Percentiles rank a stretch among this genome's conserved stretches.
These are phyloP conservation scores for Sequoiadendron giganteum DNA, from an alignment of 75 land plant species.

Conservation along the genomic window DNA sequence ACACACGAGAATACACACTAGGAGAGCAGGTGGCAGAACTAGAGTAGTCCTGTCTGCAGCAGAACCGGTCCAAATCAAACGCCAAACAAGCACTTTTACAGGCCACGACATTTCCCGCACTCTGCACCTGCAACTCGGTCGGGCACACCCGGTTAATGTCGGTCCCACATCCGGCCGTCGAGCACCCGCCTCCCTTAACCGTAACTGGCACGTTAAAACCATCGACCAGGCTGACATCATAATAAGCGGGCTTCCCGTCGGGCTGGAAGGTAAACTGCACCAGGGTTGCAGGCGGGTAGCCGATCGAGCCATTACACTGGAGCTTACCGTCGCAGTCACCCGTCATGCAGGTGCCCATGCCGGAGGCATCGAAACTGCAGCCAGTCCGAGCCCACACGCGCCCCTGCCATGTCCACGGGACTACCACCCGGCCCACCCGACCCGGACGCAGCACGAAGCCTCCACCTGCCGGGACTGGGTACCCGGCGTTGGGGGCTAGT, in stretches of 20 bases:
- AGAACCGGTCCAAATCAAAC: constrained; percentile 21
- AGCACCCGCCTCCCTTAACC: constrained; percentile 37
- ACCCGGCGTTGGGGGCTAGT: constrained; percentile 25
- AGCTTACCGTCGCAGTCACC: constrained; percentile 43
- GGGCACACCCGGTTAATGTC: constrained; percentile 40
- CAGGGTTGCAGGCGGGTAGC: constrained; percentile 37
- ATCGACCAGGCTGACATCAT: constrained; percentile 47
- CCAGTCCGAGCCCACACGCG: constrained; percentile 50
- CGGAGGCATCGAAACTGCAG: constrained; percentile 24
- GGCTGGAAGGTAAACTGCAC: constrained; percentile 34
- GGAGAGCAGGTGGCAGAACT: constrained; percentile 24
- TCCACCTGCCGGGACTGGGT: constrained; percentile 18
- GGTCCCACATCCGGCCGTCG: constrained; percentile 22
- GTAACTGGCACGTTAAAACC: constrained; percentile 42
- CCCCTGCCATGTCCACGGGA: constrained; percentile 30
- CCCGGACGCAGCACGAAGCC: constrained; percentile 23
- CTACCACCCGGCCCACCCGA: not conserved
- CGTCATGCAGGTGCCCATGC: constrained; percentile 28
- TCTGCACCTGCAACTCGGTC: constrained; percentile 18
- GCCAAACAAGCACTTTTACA: constrained; percentile 35
- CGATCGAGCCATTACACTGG: constrained; percentile 33
- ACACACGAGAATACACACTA: constrained; percentile 18
- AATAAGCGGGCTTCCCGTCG: constrained; percentile 20
- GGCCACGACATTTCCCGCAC: constrained; percentile 21
- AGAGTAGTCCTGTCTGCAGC: constrained; percentile 25